phyloP scores from a whole-genome alignment of 805 yeast genomes.

The Zygosaccharomyces gambellarensis region DNA sequence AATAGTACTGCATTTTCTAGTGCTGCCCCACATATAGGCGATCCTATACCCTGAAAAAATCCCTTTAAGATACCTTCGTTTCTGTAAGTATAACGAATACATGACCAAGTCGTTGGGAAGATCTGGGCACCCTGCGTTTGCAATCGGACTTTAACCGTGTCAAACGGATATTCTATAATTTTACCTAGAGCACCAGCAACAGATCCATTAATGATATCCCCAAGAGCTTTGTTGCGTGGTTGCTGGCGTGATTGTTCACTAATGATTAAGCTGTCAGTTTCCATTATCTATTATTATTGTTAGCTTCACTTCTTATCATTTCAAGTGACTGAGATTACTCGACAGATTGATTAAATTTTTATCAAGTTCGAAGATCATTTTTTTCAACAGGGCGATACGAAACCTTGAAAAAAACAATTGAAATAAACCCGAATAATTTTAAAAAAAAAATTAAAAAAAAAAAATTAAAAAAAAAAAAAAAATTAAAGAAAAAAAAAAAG shows the following conservation, averaged over 20 bases:
- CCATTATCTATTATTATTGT: background rate
- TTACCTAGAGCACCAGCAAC: conserved; percentile 79
- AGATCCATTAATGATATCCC: conserved; percentile 38
- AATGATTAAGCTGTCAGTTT: conserved; percentile 11
- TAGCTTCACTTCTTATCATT: background rate
- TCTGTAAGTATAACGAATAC: conserved; percentile 54
- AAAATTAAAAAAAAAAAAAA: too few species aligned
- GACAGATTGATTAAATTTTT: background rate
- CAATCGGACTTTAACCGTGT: conserved; percentile 83
- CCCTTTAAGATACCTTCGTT: conserved; percentile 70
- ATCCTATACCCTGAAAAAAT: conserved; percentile 70
- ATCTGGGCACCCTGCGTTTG: conserved; percentile 65
- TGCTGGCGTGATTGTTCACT: conserved; percentile 11
- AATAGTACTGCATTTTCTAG: conserved; percentile 81
- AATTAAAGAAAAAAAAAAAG: too few species aligned
- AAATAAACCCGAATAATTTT: background rate
- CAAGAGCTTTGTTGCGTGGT: conserved; percentile 21
- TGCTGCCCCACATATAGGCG: conserved; percentile 89
- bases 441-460: too few species aligned
- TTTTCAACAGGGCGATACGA: background rate
- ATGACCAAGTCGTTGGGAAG: conserved; percentile 57
- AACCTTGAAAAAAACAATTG: background rate
- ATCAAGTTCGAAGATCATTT: background rate
- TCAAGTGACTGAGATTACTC: background rate
- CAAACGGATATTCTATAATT: conserved; percentile 85